A percentile compares a stretch with the other conserved stretches of the same genome.
Conservation (phyloP, 148 eudicot genomes). For the Vaccinium vitisidaea region DNA sequence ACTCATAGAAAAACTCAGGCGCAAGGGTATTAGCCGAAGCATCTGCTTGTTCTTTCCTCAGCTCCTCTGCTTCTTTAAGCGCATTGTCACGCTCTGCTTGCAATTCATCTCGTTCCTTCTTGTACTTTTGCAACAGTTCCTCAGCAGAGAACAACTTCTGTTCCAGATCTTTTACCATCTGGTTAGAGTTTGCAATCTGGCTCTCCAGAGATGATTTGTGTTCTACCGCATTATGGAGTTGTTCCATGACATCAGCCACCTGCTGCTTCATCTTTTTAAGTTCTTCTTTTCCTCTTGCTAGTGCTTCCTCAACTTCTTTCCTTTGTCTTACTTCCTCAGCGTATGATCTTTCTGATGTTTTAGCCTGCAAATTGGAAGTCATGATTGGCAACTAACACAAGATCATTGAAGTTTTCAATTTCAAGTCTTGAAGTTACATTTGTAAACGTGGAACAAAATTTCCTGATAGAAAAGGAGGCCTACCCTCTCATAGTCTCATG, state of each 20-base stretch:
- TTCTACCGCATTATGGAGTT: constrained; percentile 44
- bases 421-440: neutral
- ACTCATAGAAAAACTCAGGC: constrained; percentile 50
- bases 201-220: constrained; percentile 50
- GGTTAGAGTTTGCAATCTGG: constrained; percentile 49
- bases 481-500: constrained; percentile 22
- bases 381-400: neutral
- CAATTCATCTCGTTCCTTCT: constrained; percentile 67
- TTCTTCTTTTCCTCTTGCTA: constrained; percentile 47
- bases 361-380: constrained; percentile 20
- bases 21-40: constrained; percentile 36
- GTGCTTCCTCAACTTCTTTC: constrained; percentile 53
- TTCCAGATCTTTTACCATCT: constrained; percentile 51
- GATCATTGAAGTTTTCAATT: constrained; percentile 5
- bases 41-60: constrained; percentile 38
- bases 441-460: neutral
- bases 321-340: constrained; percentile 51
- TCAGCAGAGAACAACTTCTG: constrained; percentile 64
- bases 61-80: constrained; percentile 48
- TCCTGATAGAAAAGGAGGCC: neutral
- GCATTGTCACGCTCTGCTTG: constrained; percentile 60
- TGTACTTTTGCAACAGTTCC: constrained; percentile 58
- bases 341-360: constrained; percentile 47
- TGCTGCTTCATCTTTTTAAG: constrained; percentile 40
- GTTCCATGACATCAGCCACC: constrained; percentile 30